A percentile compares a stretch with the other conserved stretches of the same genome.
These are phyloP conservation scores for Paracoccidioides lutzii DNA, from an alignment of 2,329 filamentous ascomycete genomes.

Conservation along the genomic window DNA sequence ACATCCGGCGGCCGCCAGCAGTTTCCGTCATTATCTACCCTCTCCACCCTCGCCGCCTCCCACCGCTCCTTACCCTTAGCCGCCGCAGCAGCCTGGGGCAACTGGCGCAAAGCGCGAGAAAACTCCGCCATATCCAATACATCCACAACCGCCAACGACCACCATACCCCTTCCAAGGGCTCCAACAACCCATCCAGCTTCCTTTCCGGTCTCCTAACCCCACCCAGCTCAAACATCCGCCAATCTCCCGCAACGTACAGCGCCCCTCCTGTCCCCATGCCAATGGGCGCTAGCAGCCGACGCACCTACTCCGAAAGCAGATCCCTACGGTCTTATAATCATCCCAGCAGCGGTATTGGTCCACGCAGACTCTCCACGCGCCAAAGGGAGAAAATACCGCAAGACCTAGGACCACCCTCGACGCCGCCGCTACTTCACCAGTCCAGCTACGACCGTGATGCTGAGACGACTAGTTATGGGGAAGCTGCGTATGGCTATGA, in stretches of 20 bases:
- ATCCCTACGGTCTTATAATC: conserved; percentile 21
- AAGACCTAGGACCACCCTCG: conserved; percentile 22
- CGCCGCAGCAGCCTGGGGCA: conserved; percentile 93
- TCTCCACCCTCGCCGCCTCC: conserved; percentile 62
- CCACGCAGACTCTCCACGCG: conserved; percentile 19
- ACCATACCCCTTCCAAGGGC: conserved; percentile 49
- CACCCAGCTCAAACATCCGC: conserved; percentile 63
- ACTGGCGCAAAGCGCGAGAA: conserved; percentile 65
- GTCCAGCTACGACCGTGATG: conserved; percentile 47
- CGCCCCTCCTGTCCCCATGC: conserved; percentile 18
- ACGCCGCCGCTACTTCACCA: conserved; percentile 46
- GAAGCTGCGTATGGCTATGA: conserved; percentile 37
- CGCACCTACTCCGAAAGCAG: conserved; percentile 24
- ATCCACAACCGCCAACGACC: conserved; percentile 16
- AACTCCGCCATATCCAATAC: conserved; percentile 31
- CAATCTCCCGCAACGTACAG: conserved; percentile 41
- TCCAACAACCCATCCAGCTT: conserved; percentile 45
- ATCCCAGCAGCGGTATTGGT: conserved; percentile 5
- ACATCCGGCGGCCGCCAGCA: conserved; percentile 51
- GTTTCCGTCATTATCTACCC: conserved; percentile 63
- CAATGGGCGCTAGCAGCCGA: conserved; percentile 12
- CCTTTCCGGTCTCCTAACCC: conserved; percentile 72
- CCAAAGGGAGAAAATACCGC: conserved; percentile 17
- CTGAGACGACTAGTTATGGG: conserved; percentile 38
- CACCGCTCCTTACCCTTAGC: conserved; percentile 68